Conservation (phyloP, 169 alveolate species). For the Plasmodium adleri region DNA sequence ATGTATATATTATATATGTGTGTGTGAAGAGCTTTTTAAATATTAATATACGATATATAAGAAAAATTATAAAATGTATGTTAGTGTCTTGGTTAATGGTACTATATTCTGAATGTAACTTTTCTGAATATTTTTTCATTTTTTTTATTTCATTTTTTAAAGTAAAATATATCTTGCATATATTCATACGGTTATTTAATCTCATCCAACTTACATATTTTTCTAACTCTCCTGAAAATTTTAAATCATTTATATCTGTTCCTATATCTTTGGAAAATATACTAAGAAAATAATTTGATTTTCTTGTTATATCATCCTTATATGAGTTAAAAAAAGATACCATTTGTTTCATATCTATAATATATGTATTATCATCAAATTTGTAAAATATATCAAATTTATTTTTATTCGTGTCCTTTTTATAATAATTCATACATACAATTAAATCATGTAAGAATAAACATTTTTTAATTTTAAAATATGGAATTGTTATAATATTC, state of each 20-base stretch:
- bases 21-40: slow-evolving; percentile 69
- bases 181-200: slow-evolving; percentile 53
- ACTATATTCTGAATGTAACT: slow-evolving; percentile 37
- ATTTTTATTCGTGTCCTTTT: not conserved
- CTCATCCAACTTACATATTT: slow-evolving; percentile 77
- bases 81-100: slow-evolving; percentile 49
- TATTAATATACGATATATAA: slow-evolving; percentile 59
- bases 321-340: slow-evolving; percentile 8
- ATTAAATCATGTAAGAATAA: slow-evolving; percentile 59
- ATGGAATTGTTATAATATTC: not conserved
- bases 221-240: slow-evolving; percentile 44
- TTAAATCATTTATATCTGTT: slow-evolving; percentile 12
- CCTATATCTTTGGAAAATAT: slow-evolving; percentile 63
- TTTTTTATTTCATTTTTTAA: slow-evolving; percentile 34
- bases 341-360: slow-evolving; percentile 53
- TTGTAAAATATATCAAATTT: slow-evolving; percentile 36
- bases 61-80: slow-evolving; percentile 61
- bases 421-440: slow-evolving; percentile 54
- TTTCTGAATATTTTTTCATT: slow-evolving; percentile 53
- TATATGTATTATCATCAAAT: slow-evolving; percentile 43
- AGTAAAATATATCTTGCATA: slow-evolving; percentile 34
- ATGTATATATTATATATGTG: slow-evolving; percentile 56
- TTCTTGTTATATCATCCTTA: not conserved
- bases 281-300: slow-evolving; percentile 29
- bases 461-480: slow-evolving; percentile 45